Evolutionary conservation across 2,329 filamentous ascomycete genomes (phyloP).

Genomic region (Cladophialophora immunda): DNA sequence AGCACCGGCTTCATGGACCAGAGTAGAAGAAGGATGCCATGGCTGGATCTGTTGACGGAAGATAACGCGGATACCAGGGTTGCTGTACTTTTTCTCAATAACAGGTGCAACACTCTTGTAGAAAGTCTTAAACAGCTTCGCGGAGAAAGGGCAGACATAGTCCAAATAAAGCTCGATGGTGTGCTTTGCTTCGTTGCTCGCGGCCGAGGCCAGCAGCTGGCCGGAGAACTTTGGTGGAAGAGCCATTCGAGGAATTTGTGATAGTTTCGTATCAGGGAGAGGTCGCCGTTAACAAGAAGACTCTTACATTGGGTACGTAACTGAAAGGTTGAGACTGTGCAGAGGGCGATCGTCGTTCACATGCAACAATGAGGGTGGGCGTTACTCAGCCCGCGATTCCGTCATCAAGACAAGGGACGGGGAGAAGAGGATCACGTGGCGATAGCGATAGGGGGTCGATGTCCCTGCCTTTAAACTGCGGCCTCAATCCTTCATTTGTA

Average conservation of each 20-base stretch:
- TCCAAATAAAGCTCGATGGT: slow-evolving; percentile 75
- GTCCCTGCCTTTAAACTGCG: neutral
- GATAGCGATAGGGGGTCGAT: neutral
- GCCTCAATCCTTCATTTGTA: neutral
- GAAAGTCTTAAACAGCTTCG: slow-evolving; percentile 80
- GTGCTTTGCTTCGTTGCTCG: slow-evolving; percentile 57
- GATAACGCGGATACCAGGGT: slow-evolving; percentile 70
- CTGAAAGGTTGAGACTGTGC: neutral
- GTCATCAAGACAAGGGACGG: slow-evolving; percentile 16
- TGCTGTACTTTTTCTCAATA: slow-evolving; percentile 68
- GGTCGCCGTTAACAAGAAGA: neutral
- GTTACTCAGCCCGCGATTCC: slow-evolving; percentile 26
- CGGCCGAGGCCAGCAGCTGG: slow-evolving; percentile 52
- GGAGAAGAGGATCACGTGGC: neutral
- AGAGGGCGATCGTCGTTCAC: neutral
- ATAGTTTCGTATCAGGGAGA: neutral
- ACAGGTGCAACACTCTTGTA: slow-evolving; percentile 71
- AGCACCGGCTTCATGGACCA: slow-evolving; percentile 76
- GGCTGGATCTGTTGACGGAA: slow-evolving; percentile 93
- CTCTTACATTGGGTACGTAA: neutral
- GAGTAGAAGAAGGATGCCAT: slow-evolving; percentile 88
- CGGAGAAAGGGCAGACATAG: slow-evolving; percentile 84
- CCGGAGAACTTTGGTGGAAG: slow-evolving; percentile 68
- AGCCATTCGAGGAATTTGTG: slow-evolving; percentile 56
- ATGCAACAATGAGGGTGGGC: slow-evolving; percentile 1